These are phyloP conservation scores for Amylocarpus encephaloides DNA, from an alignment of 2,329 filamentous ascomycete species.

Conservation along the genomic window DNA sequence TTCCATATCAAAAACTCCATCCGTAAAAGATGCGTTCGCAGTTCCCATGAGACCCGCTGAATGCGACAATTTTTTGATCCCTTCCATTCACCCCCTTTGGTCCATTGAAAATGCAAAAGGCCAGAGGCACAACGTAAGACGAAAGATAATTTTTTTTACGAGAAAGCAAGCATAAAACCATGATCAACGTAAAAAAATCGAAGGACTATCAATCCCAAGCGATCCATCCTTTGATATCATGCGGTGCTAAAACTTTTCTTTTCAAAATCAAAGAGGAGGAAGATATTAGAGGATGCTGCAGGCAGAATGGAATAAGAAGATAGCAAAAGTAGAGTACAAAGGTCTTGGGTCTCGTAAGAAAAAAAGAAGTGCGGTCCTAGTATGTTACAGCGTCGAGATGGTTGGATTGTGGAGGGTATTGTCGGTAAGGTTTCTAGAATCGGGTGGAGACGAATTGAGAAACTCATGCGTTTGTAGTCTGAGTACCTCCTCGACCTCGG, in stretches of 20 bases:
- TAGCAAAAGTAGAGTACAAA: slow-evolving; percentile 19
- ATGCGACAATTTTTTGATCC: slow-evolving; percentile 4
- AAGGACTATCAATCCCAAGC: slow-evolving; percentile 5
- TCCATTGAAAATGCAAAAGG: slow-evolving; percentile 13
- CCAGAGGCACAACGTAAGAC: slow-evolving; percentile 2
- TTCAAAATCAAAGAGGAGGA: slow-evolving; percentile 8
- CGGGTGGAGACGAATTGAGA: not conserved
- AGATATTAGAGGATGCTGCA: slow-evolving; percentile 11
- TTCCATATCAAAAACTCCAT: slow-evolving; percentile 4
- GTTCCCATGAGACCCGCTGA: slow-evolving; percentile 3
- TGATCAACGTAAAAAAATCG: slow-evolving; percentile 4
- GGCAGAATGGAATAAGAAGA: slow-evolving; percentile 4
- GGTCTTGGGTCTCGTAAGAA: slow-evolving; percentile 14
- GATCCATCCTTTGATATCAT: slow-evolving; percentile 13
- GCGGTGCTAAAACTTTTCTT: slow-evolving; percentile 12
- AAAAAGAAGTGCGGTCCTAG: slow-evolving; percentile 13
- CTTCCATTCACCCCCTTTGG: slow-evolving; percentile 4
- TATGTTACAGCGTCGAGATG: slow-evolving; percentile 20
- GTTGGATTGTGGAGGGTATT: slow-evolving; percentile 6
- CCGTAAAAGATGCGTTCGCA: slow-evolving; percentile 4
- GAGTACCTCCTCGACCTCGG: slow-evolving; percentile 49
- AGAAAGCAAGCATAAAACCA: slow-evolving; percentile 7
- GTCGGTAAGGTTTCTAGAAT: slow-evolving; percentile 12
- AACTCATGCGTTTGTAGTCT: slow-evolving; percentile 20
- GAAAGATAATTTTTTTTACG: slow-evolving; percentile 4